These are phyloP conservation scores for Phytophthora citricola DNA, from an alignment of 352 stramenopile genomes.

Conservation along the genomic window DNA sequence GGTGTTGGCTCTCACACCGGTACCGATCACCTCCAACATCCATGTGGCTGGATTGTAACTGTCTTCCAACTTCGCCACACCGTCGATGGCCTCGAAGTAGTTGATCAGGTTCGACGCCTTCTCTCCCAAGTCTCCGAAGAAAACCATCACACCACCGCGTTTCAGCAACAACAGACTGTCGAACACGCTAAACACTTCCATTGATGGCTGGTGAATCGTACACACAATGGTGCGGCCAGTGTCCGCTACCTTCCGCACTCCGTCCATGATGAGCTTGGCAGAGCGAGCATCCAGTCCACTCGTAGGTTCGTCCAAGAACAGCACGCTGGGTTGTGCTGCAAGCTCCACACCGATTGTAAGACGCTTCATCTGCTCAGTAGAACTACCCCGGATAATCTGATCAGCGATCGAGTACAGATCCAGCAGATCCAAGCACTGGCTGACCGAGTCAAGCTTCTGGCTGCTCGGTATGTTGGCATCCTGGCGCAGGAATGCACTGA, in stretches of 20 bases:
- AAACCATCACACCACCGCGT: conserved; percentile 21
- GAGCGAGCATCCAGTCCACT: conserved; percentile 67
- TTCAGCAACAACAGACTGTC: conserved; percentile 22
- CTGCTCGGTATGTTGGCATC: conserved; percentile 13
- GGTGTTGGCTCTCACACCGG: conserved; percentile 38
- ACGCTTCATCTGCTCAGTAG: conserved; percentile 50
- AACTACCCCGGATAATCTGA: conserved; percentile 37
- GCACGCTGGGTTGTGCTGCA: conserved; percentile 71
- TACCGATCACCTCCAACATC: conserved; percentile 35
- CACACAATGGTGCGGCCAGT: conserved; percentile 23
- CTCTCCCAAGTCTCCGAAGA: conserved; percentile 36
- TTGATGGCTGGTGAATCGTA: conserved; percentile 23
- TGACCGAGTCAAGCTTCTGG: conserved; percentile 30
- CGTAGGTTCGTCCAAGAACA: conserved; percentile 79
- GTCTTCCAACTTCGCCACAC: conserved; percentile 44
- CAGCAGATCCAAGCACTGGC: conserved; percentile 39
- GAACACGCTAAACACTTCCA: conserved; percentile 18
- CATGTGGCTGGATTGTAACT: conserved; percentile 50
- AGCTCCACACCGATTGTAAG: conserved; percentile 59
- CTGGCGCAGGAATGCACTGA: conserved; percentile 72
- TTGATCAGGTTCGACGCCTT: conserved; percentile 46
- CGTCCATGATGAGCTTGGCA: conserved; percentile 21
- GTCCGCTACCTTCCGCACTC: conserved; percentile 19
- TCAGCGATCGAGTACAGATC: conserved; percentile 25
- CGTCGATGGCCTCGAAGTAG: conserved; percentile 75